Percentiles rank a stretch among this genome's conserved stretches.
phyloP scores from a whole-genome alignment of 192 early-diverging fungal species.

The Backusella macrospora region DNA sequence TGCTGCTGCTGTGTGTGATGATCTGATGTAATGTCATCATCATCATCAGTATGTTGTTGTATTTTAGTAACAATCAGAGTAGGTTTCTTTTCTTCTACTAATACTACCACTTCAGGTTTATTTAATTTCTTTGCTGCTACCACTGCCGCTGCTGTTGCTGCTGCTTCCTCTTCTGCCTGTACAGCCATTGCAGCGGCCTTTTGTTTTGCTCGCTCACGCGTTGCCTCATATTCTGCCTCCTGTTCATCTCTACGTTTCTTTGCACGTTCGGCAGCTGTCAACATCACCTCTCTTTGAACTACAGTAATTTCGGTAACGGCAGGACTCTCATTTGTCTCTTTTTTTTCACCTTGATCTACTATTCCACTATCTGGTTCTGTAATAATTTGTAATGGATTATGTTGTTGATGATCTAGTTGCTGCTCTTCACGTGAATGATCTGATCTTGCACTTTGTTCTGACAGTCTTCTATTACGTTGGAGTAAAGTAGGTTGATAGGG shows the following conservation, averaged over 20 bases:
- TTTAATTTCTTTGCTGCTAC: background rate
- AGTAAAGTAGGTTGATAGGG: constrained; percentile 33
- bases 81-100: background rate
- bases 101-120: no score
- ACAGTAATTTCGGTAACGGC: constrained; percentile 33
- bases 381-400: background rate
- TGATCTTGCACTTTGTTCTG: constrained; percentile 24
- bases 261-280: constrained; percentile 44
- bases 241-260: constrained; percentile 44
- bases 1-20: background rate
- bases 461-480: constrained; percentile 29
- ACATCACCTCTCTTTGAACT: constrained; percentile 40
- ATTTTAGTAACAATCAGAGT: background rate
- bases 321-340: no score
- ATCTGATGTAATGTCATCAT: background rate
- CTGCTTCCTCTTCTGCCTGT: background rate
- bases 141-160: no score
- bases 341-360: background rate
- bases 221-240: constrained; percentile 39
- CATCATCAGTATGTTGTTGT: background rate
- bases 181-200: constrained; percentile 40
- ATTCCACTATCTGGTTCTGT: background rate
- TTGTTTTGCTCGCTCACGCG: constrained; percentile 36
- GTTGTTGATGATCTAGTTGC: background rate
- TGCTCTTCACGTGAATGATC: constrained; percentile 25